Base-by-base conservation (phyloP, 257 asterid genomes). In the Capsicum rhomboideum region DNA sequence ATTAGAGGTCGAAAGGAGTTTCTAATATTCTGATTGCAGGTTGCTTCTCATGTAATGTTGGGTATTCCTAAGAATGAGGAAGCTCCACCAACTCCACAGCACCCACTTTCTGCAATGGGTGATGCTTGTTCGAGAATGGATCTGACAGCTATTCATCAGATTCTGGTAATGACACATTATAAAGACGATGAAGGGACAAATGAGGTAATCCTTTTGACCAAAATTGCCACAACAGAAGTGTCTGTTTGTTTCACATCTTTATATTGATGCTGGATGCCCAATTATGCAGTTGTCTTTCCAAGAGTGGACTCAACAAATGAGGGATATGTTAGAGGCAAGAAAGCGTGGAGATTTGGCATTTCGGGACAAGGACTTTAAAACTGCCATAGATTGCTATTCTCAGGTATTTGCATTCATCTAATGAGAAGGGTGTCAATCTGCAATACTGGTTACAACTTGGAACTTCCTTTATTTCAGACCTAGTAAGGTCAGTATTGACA, bases 241-340 rank as follows among this genome's bases (percentile, higher is more conserved):
- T 20, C 23, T 85, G 84, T n/a, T 20, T 74, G 42, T 54, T 54
- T 67, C 14, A 21, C 34, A 52, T 82, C 61, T 78, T 81, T 83
- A 20, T 84, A 14, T 68, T 28, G 34, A 79, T 71, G 50, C 26
- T 80, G 79, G 83, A 54, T 64, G 68, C 83, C 49, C 64, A 78
- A 77, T 86, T 82, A 18, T 82, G 80, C 74, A 96, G 99, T 90
- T 96, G 83, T 94, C 99, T 50, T 94, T 96, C 91, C 99, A 96
- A 94, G 99, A 96, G 87, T 96, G 99, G 98, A 96, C 99, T 88
- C 98, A 96, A 78, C 99, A 95, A 87, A 95, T 95, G 97, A 91
- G 97, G 86, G 98, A 93, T 82, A 95, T 95, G 98, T 69, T 92
- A 89, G 98, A 95, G 49, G 98, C 98, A 12, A 92, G 97, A 89